Evolutionary conservation across 176 grass and related monocot genomes (phyloP).

Genomic region (Triticum aestivum): DNA sequence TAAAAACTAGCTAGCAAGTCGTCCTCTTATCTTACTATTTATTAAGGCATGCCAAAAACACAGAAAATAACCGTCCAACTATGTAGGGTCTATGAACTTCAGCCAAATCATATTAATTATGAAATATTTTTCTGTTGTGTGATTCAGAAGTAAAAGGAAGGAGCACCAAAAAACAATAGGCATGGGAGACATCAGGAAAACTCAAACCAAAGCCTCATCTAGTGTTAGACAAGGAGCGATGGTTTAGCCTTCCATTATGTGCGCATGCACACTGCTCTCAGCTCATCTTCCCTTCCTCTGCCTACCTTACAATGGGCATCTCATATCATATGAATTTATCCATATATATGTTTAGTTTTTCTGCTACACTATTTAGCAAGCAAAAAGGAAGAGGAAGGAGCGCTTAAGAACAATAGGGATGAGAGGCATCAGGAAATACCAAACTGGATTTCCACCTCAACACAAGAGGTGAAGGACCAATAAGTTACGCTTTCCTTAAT

Average conservation of each 20-base stretch:
- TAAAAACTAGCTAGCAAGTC: background rate
- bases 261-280: slow-evolving; percentile 17
- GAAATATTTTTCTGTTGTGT: background rate
- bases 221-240: background rate
- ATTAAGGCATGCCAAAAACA: background rate
- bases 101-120: background rate
- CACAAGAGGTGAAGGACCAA: background rate
- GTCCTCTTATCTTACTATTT: background rate
- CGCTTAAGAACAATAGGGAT: slow-evolving; percentile 18
- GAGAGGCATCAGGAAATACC: slow-evolving; percentile 23
- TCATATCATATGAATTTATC: background rate
- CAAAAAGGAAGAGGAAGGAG: slow-evolving; percentile 13
- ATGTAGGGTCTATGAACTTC: background rate
- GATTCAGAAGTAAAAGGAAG: slow-evolving; percentile 22
- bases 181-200: slow-evolving; percentile 34
- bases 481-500: background rate
- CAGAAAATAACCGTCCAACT: background rate
- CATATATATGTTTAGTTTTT: too few relatives aligned
- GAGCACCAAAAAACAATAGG: slow-evolving; percentile 10
- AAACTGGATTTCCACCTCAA: background rate
- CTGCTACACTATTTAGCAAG: background rate
- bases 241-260: slow-evolving; percentile 25
- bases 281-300: too few relatives aligned
- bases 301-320: background rate
- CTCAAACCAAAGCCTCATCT: background rate